phyloP scores from a whole-genome alignment of 768 basidiomycete genomes.

The Epithele typhae region DNA sequence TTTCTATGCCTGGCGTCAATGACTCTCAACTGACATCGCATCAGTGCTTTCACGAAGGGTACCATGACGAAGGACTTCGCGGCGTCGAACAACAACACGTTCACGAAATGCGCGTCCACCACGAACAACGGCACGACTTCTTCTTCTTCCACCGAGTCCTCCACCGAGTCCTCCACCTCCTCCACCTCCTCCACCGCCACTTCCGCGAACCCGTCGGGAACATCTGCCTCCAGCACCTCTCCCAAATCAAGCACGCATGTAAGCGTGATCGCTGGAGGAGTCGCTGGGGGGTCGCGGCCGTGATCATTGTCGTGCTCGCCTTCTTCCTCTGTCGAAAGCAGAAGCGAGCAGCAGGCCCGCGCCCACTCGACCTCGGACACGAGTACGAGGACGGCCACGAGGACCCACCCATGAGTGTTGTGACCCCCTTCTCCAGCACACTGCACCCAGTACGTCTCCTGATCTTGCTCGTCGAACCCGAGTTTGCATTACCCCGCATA shows the following conservation, averaged over 20 bases:
- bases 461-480: neutral
- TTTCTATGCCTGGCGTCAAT: neutral
- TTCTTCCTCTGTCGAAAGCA: constrained; percentile 5
- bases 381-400: constrained; percentile 3
- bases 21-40: neutral
- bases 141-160: neutral
- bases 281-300: constrained; percentile 2
- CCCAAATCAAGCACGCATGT: no score
- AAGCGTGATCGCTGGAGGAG: constrained; percentile 11
- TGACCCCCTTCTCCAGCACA: constrained; percentile 9
- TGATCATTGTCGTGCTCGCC: neutral
- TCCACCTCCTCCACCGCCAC: neutral
- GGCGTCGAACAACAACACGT: constrained; percentile 15
- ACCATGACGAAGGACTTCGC: constrained; percentile 11
- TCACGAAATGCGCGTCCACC: constrained; percentile 15
- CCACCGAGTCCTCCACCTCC: neutral
- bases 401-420: neutral
- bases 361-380: constrained; percentile 7
- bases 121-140: neutral
- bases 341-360: constrained; percentile 1
- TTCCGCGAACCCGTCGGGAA: neutral
- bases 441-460: constrained; percentile 1
- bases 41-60: constrained; percentile 10
- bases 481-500: no score
- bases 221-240: neutral